Evolutionary conservation across 176 grass and related monocot species (phyloP), one percentile per base, ranked within the genome.

Genomic region (Chrysopogon serrulatus): DNA sequence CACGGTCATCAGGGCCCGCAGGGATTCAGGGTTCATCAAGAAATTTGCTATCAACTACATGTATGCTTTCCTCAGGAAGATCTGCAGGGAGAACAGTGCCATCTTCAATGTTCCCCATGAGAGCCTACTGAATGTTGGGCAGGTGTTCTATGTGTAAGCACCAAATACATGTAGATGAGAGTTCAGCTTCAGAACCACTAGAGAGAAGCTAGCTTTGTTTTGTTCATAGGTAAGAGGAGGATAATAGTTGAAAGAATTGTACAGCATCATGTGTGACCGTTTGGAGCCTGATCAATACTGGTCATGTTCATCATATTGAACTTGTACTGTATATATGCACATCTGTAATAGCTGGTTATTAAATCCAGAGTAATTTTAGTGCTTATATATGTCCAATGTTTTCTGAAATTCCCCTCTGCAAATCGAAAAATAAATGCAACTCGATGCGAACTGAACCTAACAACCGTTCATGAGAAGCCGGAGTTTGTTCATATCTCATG

Each of bases 91-190:
- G 73, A 91, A 97, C 77, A 90, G 89, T 59, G 83, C 82, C 74
- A 89, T 97, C 59, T 91, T 97, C 82, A 90, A 90, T 73, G 86
- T 97, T 81, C 95, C 95, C 21, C 92, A 91, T 65, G 91, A 92
- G 80, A 92, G 87, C 71, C 82, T 97, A 34, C 83, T 97, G 15
- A 97, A 97, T 76, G 92, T 94, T 40, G 95, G 95, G 18, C 94
- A 97, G 68, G 92, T 93, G 68, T 93, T 88, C 83, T 93, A 91
- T 74, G 91, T 97, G 73, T 97, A 89, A 84, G 40, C 72, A 54
- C 42, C 63, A 61, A 39, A 60, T 35, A n/a, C 37, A 33, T 1
- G 35, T 85, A 16, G 64, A 39, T 28, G 49, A 70, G 65, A 70
- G 15, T 81, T 81, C 33, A 81, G 64, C 60, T 15, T 80, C 64